Evolutionary conservation across 2,329 filamentous ascomycete species (phyloP).

Genomic region (Aspergillus fructus): DNA sequence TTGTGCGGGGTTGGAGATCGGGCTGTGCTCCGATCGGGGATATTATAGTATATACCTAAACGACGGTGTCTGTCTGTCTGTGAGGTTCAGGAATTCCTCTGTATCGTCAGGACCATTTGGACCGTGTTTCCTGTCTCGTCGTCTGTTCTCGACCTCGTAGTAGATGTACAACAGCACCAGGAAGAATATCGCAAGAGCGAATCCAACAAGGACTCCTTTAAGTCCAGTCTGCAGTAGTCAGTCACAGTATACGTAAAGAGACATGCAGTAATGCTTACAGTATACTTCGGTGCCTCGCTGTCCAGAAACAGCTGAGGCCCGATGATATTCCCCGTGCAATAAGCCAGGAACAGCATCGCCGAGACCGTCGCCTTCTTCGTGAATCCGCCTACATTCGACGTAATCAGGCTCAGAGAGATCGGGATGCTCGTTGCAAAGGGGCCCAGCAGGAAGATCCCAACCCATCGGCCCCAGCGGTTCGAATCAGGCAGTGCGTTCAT

Average conservation of each 20-base stretch:
- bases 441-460: background rate
- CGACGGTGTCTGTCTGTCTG: background rate
- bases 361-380: background rate
- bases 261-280: no score
- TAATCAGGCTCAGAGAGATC: background rate
- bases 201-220: background rate
- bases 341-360: background rate
- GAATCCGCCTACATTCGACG: background rate
- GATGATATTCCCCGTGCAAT: background rate
- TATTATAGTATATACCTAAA: no score
- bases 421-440: background rate
- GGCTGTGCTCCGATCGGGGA: no score
- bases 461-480: background rate
- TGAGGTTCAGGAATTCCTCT: background rate
- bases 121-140: background rate
- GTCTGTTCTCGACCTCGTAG: background rate
- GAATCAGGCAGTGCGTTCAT: background rate
- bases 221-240: background rate
- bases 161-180: background rate
- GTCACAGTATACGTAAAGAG: no score
- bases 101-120: background rate
- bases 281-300: background rate
- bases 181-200: background rate
- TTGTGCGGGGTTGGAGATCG: no score
- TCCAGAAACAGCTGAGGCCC: background rate